Conservation (phyloP, 2,329 filamentous ascomycete species). For the Arthrinium phaeospermum region DNA sequence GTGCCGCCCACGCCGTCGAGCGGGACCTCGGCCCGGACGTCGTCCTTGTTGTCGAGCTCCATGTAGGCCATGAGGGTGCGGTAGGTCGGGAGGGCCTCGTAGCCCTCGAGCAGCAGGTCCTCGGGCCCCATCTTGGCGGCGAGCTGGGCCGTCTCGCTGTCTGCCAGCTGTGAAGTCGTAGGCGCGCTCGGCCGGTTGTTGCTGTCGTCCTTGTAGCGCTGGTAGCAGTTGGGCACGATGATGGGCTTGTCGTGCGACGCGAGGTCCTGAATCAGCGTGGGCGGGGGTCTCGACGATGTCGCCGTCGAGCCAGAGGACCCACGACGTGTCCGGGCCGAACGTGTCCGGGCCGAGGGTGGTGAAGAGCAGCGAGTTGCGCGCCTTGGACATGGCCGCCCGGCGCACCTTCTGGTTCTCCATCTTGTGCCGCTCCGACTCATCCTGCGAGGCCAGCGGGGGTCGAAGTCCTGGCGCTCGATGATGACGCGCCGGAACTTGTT, state of each 20-base stretch:
- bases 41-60: slow-evolving; percentile 58
- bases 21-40: slow-evolving; percentile 68
- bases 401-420: slow-evolving; percentile 87
- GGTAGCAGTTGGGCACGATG: slow-evolving; percentile 94
- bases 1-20: slow-evolving; percentile 95
- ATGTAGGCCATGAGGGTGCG: slow-evolving; percentile 90
- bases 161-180: slow-evolving; percentile 99
- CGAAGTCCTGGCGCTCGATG: slow-evolving; percentile 94
- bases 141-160: slow-evolving; percentile 80
- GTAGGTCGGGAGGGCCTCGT: slow-evolving; percentile 91
- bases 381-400: slow-evolving; percentile 88
- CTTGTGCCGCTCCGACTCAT: slow-evolving; percentile 89
- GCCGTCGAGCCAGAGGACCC: slow-evolving; percentile 95
- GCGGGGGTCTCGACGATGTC: slow-evolving; percentile 92
- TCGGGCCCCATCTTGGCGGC: slow-evolving; percentile 84
- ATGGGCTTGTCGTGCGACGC: slow-evolving; percentile 87
- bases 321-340: slow-evolving; percentile 85
- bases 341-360: slow-evolving; percentile 90
- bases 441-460: slow-evolving; percentile 81
- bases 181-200: slow-evolving; percentile 76
- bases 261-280: slow-evolving; percentile 87
- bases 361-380: slow-evolving; percentile 92
- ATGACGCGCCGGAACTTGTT: slow-evolving; percentile 91
- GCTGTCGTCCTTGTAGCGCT: slow-evolving; percentile 78
- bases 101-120: slow-evolving; percentile 92